Conservation (phyloP, 1,284 basidiomycete genomes). For the Papiliotrema terrestris region DNA sequence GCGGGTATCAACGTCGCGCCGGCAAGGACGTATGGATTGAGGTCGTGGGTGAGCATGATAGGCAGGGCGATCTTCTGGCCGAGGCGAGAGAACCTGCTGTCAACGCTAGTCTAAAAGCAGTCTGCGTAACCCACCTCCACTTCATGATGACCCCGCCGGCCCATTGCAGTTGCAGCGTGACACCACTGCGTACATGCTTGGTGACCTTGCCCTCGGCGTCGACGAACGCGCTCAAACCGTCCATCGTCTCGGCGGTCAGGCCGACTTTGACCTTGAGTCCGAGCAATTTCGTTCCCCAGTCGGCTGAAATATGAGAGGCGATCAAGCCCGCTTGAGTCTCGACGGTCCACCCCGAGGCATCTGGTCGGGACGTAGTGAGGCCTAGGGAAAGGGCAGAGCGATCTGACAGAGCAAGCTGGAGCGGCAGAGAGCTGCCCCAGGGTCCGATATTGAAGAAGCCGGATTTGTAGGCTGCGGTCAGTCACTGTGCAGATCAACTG, state of each 20-base stretch:
- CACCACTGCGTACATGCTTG: conserved; percentile 30
- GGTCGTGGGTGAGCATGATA: conserved; percentile 55
- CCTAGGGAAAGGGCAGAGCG: conserved; percentile 42
- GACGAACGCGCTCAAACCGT: conserved; percentile 36
- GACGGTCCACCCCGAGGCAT: conserved; percentile 45
- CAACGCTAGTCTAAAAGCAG: not conserved
- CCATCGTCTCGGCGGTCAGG: conserved; percentile 23
- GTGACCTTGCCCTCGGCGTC: conserved; percentile 42
- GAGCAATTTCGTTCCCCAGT: conserved; percentile 49
- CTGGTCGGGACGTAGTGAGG: conserved; percentile 30
- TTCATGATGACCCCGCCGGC: conserved; percentile 36
- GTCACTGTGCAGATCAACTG: not conserved
- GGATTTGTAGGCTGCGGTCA: conserved; percentile 39
- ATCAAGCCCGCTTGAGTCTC: conserved; percentile 39
- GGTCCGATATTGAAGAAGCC: conserved; percentile 50
- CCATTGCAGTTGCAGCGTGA: conserved; percentile 30
- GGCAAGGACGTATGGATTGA: conserved; percentile 53
- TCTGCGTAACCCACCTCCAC: conserved; percentile 21
- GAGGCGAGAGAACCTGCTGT: conserved; percentile 43
- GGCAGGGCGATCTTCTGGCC: conserved; percentile 59
- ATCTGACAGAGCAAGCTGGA: conserved; percentile 18
- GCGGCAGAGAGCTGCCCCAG: conserved; percentile 46
- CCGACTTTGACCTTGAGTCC: conserved; percentile 52
- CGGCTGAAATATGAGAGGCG: conserved; percentile 37
- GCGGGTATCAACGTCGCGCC: conserved; percentile 58